Base-by-base conservation (phyloP, 345 rosid genomes). In the Iberis pinnata region DNA sequence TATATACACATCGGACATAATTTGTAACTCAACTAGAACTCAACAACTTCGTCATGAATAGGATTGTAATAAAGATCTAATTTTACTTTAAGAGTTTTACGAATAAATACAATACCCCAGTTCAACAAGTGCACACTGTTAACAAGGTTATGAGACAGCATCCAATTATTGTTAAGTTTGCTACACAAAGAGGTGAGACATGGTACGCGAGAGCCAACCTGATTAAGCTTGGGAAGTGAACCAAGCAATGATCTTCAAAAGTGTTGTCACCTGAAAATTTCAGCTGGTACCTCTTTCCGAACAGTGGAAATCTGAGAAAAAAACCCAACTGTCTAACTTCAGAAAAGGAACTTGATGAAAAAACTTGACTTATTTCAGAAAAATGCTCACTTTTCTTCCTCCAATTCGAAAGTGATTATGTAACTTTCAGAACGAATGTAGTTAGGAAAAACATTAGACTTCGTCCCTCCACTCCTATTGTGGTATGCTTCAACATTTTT, bases 141-240 rank as follows among this genome's bases (percentile, higher is more conserved):
- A 12, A 37, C 15, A 38, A 26, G 36, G 48, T 51, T 26, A 27
- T 52, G 4, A 0, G 18, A 35, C 42, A 49, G 31, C 39, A 58
- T 50, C 54, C 27, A 51, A 8, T n/a, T 19, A 27, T 40, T 37
- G 54, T 9, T 27, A 4, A 14, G 10, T 38, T 40, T 33, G 32
- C 38, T 32, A 6, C 32, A 22, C 12, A 37, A 27, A 49, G 45
- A 15, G 26, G 27, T 16, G 13, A 57, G 60, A 27, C 17, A 11
- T 43, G 41, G 42, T 16, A 51, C 36, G 31, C 2, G 16, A 47
- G 53, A 44, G 56, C 32, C 49, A 56, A 87, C 98, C 88, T 80
- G 73, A 92, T 88, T 73, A 92, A 76, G 77, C 98, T 88, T 15
- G 97, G 95, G 68, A 92, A 92, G 76, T 92, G 98, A 77, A 92